Percentiles rank a stretch among this genome's conserved stretches.
Conservation (phyloP, 768 basidiomycete genomes). For the Lactarius trivialis region DNA sequence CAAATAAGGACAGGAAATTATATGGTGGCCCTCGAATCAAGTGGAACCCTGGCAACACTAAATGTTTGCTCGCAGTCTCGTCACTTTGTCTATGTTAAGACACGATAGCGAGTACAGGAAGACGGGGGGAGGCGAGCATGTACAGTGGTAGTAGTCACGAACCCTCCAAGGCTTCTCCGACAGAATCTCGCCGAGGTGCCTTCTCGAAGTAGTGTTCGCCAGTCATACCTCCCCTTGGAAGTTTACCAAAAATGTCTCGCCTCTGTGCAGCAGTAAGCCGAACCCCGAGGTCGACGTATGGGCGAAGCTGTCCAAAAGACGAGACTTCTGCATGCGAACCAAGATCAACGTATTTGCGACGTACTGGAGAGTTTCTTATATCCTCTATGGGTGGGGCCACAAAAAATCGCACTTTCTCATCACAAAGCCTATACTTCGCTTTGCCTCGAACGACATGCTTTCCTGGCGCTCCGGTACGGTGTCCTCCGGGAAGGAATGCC, state of each 20-base stretch:
- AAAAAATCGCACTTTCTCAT: slow-evolving; percentile 78
- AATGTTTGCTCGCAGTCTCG: background rate
- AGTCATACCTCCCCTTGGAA: slow-evolving; percentile 31
- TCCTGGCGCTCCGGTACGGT: slow-evolving; percentile 84
- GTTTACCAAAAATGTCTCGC: slow-evolving; percentile 30
- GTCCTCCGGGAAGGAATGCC: slow-evolving; percentile 75
- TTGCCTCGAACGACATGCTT: slow-evolving; percentile 72
- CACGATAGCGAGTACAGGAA: background rate
- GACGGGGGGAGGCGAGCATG: background rate
- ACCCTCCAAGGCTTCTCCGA: background rate
- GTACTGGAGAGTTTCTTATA: slow-evolving; percentile 50
- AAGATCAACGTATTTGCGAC: slow-evolving; percentile 25
- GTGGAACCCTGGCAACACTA: background rate
- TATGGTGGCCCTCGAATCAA: background rate
- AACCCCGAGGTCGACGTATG: slow-evolving; percentile 53
- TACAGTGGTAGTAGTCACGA: background rate
- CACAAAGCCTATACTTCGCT: slow-evolving; percentile 73
- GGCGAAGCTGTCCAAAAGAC: slow-evolving; percentile 46
- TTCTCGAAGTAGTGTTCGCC: slow-evolving; percentile 29
- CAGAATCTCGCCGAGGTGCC: slow-evolving; percentile 24
- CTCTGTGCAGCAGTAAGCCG: slow-evolving; percentile 30
- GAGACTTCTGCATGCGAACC: background rate
- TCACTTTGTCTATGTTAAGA: background rate
- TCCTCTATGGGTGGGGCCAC: slow-evolving; percentile 70
- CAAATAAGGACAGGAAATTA: background rate